phyloP scores from a whole-genome alignment of 345 rosid species.

The Physaria fendleri region DNA sequence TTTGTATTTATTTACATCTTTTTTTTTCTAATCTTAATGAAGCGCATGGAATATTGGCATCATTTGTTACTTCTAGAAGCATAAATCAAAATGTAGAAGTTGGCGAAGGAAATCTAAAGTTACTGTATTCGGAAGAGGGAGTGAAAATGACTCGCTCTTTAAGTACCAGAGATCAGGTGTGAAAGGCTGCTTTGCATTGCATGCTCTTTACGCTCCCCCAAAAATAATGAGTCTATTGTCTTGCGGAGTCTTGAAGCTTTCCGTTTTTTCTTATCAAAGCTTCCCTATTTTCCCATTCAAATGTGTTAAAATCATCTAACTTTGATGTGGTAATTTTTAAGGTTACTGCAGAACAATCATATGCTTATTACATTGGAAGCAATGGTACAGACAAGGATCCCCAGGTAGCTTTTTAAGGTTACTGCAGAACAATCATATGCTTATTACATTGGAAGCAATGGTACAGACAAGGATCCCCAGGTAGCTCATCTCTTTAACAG shows the following conservation, averaged over 20 bases:
- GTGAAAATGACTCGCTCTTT: constrained; percentile 51
- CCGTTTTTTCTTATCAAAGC: background rate
- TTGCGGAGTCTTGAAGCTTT: no score
- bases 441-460: constrained; percentile 84
- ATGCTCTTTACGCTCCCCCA: no score
- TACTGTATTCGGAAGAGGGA: constrained; percentile 47
- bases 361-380: constrained; percentile 76
- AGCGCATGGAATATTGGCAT: constrained; percentile 44
- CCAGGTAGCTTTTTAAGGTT: constrained; percentile 81
- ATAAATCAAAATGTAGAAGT: constrained; percentile 44
- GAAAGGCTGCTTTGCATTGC: no score
- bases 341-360: constrained; percentile 56
- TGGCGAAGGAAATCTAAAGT: constrained; percentile 77
- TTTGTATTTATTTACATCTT: constrained; percentile 11
- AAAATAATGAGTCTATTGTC: no score
- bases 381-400: constrained; percentile 85
- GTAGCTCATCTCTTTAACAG: constrained; percentile 32
- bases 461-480: constrained; percentile 88
- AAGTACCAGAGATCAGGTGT: constrained; percentile 56
- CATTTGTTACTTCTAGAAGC: constrained; percentile 43
- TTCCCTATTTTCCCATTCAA: background rate
- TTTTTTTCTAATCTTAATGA: constrained; percentile 14
- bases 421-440: constrained; percentile 59
- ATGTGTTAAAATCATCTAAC: constrained; percentile 13
- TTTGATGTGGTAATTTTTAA: constrained; percentile 35